phyloP scores from a whole-genome alignment of 768 basidiomycete species.

The Sporobolomyces roseus region DNA sequence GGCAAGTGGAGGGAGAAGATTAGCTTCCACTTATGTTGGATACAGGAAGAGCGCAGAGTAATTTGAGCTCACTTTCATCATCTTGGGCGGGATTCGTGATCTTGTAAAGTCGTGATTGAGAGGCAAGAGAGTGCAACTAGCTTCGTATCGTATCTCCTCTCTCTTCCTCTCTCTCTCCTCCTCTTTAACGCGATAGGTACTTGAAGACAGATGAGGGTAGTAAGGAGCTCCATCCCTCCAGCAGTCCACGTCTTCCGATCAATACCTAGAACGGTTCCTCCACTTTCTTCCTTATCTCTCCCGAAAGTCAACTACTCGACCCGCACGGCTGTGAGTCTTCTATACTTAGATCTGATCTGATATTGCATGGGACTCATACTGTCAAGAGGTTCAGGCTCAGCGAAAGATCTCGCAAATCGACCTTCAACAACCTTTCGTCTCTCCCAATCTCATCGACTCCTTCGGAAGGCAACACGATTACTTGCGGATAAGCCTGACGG shows the following conservation, averaged over 20 bases:
- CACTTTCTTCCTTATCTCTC: neutral
- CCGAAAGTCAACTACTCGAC: neutral
- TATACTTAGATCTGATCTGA: neutral
- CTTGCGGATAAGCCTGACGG: conserved; percentile 80
- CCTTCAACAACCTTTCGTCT: neutral
- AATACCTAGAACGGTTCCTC: no score
- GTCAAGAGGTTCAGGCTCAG: neutral
- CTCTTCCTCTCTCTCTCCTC: no score
- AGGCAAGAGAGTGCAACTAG: neutral
- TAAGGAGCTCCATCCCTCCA: neutral
- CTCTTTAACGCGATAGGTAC: neutral
- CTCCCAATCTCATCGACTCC: conserved; percentile 39
- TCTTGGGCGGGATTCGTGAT: conserved; percentile 9
- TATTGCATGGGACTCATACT: neutral
- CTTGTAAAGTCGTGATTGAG: neutral
- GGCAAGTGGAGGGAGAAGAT: no score
- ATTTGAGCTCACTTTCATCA: conserved; percentile 38
- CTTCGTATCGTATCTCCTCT: neutral
- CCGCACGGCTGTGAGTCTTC: neutral
- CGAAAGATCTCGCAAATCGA: conserved; percentile 11
- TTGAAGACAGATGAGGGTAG: neutral
- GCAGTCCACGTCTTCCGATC: no score
- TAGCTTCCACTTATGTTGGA: no score
- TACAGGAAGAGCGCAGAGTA: neutral
- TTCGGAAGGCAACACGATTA: conserved; percentile 61